Evolutionary conservation across 768 basidiomycete genomes (phyloP), one percentile per base, ranked within the genome.

Genomic region (Tricholoma flavovirens): DNA sequence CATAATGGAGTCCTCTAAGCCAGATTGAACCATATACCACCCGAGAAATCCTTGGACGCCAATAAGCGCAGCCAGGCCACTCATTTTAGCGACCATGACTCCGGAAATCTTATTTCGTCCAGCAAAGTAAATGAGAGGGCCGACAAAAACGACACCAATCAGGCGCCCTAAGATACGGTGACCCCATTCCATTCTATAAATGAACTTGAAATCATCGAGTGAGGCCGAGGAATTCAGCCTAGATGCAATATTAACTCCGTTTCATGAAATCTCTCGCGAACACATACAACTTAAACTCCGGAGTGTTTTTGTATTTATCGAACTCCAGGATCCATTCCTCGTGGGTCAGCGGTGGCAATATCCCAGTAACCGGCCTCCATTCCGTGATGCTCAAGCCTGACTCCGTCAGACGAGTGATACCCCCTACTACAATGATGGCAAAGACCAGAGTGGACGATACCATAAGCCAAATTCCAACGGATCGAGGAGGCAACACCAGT

Each of bases 21-120:
- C 97, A 11, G 94, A 98, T 69, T 95, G 89, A 54, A 99, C 97
- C 97, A 99, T 99, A 76, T 98, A 98, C 97, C 97, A 99, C 24
- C 97, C 97, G 17, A 99, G 78, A 17, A 82, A 78, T 46, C 97
- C 97, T 71, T 99, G 94, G 17, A 83, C 86, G 26, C 94, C 97
- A 51, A 99, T 87, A 30, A 98, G 82, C 0, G 84, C 66, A 0
- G 87, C 88, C 60, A 98, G 79, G 2, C 82, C 86, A 12, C 81
- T 70, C 21, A 97, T 81, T 59, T 83, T 82, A n/a, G 70, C 63
- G 1, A 84, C 80, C 57, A 93, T 76, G 0, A 80, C 68, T 2
- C 76, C 71, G 5, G 90, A 77, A 26, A 98, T 84, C 58, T 83
- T 82, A 59, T 84, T 86, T 38, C 83, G 81, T 38, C 81, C 54